phyloP scores from a whole-genome alignment of 1,284 basidiomycete species.

The Gomphus bonarii region DNA sequence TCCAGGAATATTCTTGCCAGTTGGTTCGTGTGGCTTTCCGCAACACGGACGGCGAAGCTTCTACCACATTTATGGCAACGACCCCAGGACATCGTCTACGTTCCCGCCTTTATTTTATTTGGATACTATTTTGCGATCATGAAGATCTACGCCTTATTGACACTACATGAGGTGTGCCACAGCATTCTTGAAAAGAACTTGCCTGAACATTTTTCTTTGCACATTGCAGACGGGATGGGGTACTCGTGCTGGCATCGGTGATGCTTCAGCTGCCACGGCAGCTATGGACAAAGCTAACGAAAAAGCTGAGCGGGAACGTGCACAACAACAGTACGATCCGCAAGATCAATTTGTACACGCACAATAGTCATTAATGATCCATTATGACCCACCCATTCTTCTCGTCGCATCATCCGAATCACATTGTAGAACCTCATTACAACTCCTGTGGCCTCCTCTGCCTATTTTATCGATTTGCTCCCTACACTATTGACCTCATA shows the following conservation, averaged over 20 bases:
- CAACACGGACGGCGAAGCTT: conserved; percentile 79
- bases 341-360: neutral
- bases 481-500: conserved; percentile 1
- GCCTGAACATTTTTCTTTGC: neutral
- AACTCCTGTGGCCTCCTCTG: neutral
- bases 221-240: conserved; percentile 72
- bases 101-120: conserved; percentile 86
- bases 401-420: neutral
- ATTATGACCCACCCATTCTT: neutral
- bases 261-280: conserved; percentile 60
- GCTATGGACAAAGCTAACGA: conserved; percentile 33
- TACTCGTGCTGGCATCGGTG: conserved; percentile 82
- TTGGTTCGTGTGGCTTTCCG: conserved; percentile 72
- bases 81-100: conserved; percentile 79
- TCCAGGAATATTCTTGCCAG: conserved; percentile 65
- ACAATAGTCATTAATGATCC: conserved; percentile 1
- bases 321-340: neutral
- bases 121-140: conserved; percentile 85
- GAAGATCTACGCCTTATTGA: conserved; percentile 79
- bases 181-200: neutral
- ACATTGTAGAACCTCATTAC: neutral
- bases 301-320: conserved; percentile 1
- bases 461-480: conserved; percentile 2
- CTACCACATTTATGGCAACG: conserved; percentile 81
- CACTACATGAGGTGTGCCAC: conserved; percentile 58